These are phyloP conservation scores for Verticillium klebahnii DNA, from an alignment of 2,329 filamentous ascomycete species.

Conservation along the genomic window DNA sequence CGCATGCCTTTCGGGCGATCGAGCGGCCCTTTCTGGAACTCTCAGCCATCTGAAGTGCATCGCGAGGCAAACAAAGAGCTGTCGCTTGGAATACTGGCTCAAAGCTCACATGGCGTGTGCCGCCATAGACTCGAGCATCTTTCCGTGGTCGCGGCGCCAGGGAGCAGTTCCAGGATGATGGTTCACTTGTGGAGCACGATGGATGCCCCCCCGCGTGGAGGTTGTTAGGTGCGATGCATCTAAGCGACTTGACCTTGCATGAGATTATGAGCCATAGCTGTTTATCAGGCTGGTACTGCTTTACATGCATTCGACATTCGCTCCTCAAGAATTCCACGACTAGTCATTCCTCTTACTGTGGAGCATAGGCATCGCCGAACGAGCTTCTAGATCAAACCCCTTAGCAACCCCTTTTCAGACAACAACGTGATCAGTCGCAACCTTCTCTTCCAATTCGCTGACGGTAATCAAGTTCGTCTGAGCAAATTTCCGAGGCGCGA, in stretches of 20 bases:
- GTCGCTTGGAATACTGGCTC: neutral
- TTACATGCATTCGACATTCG: no score
- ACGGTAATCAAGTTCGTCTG: neutral
- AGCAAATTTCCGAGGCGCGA: neutral
- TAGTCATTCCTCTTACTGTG: no score
- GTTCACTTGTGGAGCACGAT: neutral
- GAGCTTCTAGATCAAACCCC: no score
- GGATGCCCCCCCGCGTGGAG: neutral
- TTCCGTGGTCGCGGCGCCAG: neutral
- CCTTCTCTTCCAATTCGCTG: neutral
- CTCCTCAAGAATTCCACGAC: no score
- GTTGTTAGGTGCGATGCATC: neutral
- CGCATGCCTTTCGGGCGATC: conserved; percentile 16
- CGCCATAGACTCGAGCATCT: neutral
- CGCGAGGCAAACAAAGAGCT: neutral
- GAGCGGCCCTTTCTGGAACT: conserved; percentile 4
- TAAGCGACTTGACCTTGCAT: neutral
- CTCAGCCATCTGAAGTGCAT: conserved; percentile 3
- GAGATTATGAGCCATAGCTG: no score
- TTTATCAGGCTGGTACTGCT: no score
- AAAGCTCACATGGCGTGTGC: neutral
- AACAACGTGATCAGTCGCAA: no score
- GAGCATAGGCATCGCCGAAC: no score
- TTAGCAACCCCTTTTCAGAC: no score
- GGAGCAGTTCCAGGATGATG: neutral